Evolutionary conservation across 441 rosid genomes (phyloP), one percentile per base, ranked within the genome.

Genomic region (Arabidopsis hybrid): DNA sequence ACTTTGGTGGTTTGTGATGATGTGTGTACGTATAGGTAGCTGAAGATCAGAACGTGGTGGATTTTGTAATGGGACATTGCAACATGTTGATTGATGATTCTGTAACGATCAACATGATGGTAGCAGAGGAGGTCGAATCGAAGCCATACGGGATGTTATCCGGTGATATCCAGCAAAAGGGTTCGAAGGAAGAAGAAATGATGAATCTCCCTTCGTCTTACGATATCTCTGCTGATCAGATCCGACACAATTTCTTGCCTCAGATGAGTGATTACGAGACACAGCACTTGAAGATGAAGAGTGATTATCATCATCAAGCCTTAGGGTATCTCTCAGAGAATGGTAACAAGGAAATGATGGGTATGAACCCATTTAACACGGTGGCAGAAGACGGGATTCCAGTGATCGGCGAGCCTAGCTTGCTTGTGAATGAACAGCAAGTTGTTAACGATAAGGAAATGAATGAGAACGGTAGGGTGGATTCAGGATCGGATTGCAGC

Each of bases 401-500:
- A 6, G 85, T 81, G 50, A 74, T 80, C 1, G 73, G 75, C 36
- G 91, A 88, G 52, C 78, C 86, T 9, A 74, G 76, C 59, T 32
- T 64, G 78, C 65, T n/a, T 40, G 72, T 72, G 36, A 70, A 77
- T 9, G 81, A 83, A 14, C 79, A 81, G 49, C 80, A 83, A 63
- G 83, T 69, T 0, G 71, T 39, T 65, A 78, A 84, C 29, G 86
- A 84, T 21, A 82, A 83, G 69, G 90, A 87, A 51, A 10, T 43
- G 14, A 75, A 71, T 4, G 91, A 90, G 71, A 85, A 80, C 21
- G 90, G 87, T n/a, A 76, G 82, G 34, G 77, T 88, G 0, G 95
- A 86, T 76, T 89, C 94, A 4, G 74, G 78, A 7, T 89, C 96
- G 0, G 95, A 94, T 71, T 90, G 96, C 40, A 90, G 93, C 50